These are phyloP conservation scores for Pleurotus citrinopileatus DNA, from an alignment of 768 basidiomycete species.

Conservation along the genomic window DNA sequence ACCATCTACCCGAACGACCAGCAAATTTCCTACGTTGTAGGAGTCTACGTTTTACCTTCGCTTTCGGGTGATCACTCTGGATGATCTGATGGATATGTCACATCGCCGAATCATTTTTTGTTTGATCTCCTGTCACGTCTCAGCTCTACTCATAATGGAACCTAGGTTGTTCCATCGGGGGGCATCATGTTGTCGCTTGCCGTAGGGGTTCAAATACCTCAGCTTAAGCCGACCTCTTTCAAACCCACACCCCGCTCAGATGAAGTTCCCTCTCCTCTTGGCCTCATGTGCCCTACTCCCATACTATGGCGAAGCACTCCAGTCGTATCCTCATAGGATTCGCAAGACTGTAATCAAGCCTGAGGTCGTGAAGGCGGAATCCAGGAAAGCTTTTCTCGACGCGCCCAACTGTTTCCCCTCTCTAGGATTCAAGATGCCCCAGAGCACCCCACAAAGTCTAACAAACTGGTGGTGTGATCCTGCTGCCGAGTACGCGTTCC, in stretches of 20 bases:
- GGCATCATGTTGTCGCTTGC: too few species aligned
- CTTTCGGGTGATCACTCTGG: not conserved
- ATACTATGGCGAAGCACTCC: not conserved
- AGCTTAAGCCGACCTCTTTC: not conserved
- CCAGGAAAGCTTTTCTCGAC: not conserved
- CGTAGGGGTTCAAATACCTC: not conserved
- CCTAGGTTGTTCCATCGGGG: too few species aligned
- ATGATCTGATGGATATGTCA: not conserved
- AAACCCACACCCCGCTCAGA: not conserved
- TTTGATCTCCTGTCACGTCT: not conserved
- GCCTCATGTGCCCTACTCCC: not conserved
- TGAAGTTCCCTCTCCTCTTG: not conserved
- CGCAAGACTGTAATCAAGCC: too few species aligned
- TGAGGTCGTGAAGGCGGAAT: not conserved
- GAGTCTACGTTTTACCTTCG: too few species aligned
- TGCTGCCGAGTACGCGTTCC: conserved; percentile 55
- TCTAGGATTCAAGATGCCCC: conserved; percentile 47
- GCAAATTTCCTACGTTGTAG: too few species aligned
- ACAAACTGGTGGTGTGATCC: conserved; percentile 54
- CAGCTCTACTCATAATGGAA: not conserved
- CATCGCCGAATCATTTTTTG: too few species aligned
- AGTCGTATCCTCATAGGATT: not conserved
- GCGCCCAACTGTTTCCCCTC: conserved; percentile 29
- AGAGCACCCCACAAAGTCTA: conserved; percentile 25
- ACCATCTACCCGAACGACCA: too few species aligned